Conservation (phyloP, 106 monocot genomes). For the Chionographis japonica region DNA sequence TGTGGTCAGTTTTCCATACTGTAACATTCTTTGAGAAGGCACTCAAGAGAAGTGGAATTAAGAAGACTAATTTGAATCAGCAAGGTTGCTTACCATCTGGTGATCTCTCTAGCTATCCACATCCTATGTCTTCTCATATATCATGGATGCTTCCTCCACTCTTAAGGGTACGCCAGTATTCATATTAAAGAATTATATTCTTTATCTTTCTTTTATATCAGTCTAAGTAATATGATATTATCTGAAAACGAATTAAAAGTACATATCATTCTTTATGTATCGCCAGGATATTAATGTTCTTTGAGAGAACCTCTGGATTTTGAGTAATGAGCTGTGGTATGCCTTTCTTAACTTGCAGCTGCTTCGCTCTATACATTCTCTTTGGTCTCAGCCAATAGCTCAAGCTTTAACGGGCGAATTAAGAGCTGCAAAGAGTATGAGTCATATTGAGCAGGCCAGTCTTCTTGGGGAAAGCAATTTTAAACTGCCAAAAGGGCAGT, state of each 20-base stretch:
- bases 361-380: constrained; percentile 68
- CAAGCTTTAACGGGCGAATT: constrained; percentile 60
- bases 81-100: constrained; percentile 20
- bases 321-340: background rate
- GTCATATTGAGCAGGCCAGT: constrained; percentile 60
- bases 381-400: constrained; percentile 72
- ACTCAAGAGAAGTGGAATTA: constrained; percentile 88
- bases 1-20: constrained; percentile 93
- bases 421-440: constrained; percentile 78
- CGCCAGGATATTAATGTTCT: background rate
- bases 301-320: background rate
- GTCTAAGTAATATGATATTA: background rate
- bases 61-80: constrained; percentile 36
- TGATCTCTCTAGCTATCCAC: constrained; percentile 29
- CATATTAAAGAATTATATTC: background rate
- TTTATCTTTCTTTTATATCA: background rate
- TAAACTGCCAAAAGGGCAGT: constrained; percentile 50
- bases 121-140: constrained; percentile 90
- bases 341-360: constrained; percentile 46
- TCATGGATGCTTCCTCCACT: constrained; percentile 96
- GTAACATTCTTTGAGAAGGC: constrained; percentile 95
- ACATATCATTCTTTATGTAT: background rate
- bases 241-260: background rate
- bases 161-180: constrained; percentile 48
- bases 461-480: constrained; percentile 72